A percentile compares a stretch with the other conserved stretches of the same genome.
These are phyloP conservation scores for Colletotrichum plurivorum DNA, from an alignment of 2,329 filamentous ascomycete genomes.

Conservation along the genomic window DNA sequence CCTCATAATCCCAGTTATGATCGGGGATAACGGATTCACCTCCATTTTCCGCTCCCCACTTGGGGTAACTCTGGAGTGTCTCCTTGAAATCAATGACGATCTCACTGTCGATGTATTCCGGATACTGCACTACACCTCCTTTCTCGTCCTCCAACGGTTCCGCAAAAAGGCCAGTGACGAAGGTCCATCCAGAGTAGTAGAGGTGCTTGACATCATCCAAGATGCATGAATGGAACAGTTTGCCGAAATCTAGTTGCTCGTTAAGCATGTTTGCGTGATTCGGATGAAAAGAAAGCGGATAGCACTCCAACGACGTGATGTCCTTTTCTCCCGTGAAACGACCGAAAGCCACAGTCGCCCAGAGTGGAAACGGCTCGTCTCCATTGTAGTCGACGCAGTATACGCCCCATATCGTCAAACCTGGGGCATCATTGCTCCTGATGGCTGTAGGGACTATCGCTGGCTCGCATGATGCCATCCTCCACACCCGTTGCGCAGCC, in stretches of 20 bases:
- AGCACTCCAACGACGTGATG: not conserved
- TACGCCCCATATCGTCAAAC: not conserved
- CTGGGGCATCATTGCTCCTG: no score
- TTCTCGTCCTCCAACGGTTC: not conserved
- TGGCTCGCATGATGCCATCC: not conserved
- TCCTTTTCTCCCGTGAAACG: not conserved
- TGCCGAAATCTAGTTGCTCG: not conserved
- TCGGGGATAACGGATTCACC: not conserved
- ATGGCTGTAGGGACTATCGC: no score
- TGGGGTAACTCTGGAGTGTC: not conserved
- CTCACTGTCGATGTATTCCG: slow-evolving; percentile 3
- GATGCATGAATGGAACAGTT: not conserved
- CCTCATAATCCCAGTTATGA: not conserved
- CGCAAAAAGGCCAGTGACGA: not conserved
- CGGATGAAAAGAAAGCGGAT: not conserved
- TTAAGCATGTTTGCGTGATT: not conserved
- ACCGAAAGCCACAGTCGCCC: not conserved
- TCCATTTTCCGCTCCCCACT: not conserved
- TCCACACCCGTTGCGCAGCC: not conserved
- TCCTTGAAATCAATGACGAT: slow-evolving; percentile 5
- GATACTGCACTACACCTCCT: not conserved
- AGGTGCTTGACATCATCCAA: not conserved
- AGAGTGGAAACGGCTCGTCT: not conserved
- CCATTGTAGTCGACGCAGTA: slow-evolving; percentile 5
- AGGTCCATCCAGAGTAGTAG: slow-evolving; percentile 15